These are phyloP conservation scores for Cylindrotheca fusiformis DNA, from an alignment of 108 stramenopile species.

Conservation along the genomic window DNA sequence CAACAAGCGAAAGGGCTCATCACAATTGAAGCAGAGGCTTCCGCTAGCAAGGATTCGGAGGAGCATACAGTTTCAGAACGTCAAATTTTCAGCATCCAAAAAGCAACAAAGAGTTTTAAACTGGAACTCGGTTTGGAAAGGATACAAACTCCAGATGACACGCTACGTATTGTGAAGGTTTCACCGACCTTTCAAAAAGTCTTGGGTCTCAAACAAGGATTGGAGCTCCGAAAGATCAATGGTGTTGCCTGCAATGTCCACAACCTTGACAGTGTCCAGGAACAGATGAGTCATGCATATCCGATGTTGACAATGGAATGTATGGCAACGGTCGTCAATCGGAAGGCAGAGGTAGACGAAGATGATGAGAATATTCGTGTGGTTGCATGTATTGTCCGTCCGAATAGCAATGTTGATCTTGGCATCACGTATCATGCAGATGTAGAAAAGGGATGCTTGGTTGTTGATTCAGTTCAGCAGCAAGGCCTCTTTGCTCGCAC, in stretches of 20 bases:
- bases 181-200: not conserved
- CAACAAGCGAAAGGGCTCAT: not conserved
- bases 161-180: not conserved
- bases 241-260: not conserved
- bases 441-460: not conserved
- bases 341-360: not conserved
- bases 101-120: not conserved
- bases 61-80: not conserved
- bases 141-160: not conserved
- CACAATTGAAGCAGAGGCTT: not conserved
- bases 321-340: not conserved
- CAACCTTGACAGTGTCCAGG: not conserved
- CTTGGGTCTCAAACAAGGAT: not conserved
- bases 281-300: not conserved
- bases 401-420: not conserved
- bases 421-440: not conserved
- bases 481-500: not conserved
- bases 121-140: not conserved
- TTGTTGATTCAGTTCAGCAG: not conserved
- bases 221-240: not conserved
- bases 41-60: not conserved
- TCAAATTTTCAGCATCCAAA: not conserved
- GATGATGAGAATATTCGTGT: not conserved
- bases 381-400: not conserved
- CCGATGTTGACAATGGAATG: not conserved